phyloP scores from a whole-genome alignment of 176 grass and related monocot genomes.

The Oryza meyeriana region DNA sequence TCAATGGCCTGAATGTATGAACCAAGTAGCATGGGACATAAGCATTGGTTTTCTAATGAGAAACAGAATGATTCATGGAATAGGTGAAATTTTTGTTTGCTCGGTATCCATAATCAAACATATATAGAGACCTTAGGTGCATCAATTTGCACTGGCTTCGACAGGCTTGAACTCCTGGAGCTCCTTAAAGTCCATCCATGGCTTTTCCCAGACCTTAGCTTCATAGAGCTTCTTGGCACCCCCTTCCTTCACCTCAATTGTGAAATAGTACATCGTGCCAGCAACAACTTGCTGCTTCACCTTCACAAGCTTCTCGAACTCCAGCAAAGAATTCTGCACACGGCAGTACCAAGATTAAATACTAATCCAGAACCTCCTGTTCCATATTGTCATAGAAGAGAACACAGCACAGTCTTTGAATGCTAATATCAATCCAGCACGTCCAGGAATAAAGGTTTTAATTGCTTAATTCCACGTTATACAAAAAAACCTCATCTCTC shows the following conservation, averaged over 20 bases:
- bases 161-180: conserved; percentile 66
- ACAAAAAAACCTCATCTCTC: not conserved
- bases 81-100: not conserved
- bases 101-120: not conserved
- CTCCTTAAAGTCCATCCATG: conserved; percentile 58
- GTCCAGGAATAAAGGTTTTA: not conserved
- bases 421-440: not conserved
- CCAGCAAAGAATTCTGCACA: conserved; percentile 56
- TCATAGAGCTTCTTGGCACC: conserved; percentile 61
- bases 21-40: not conserved
- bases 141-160: conserved; percentile 1
- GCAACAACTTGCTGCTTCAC: conserved; percentile 61
- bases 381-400: not conserved
- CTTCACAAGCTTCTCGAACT: conserved; percentile 56
- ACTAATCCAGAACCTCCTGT: not conserved
- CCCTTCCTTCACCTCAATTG: conserved; percentile 50
- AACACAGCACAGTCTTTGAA: not conserved
- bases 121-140: conserved; percentile 39
- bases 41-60: not conserved
- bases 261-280: conserved; percentile 59
- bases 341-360: not conserved
- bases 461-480: not conserved
- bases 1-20: not conserved
- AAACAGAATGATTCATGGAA: not conserved
- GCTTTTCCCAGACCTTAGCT: conserved; percentile 78